phyloP scores from a whole-genome alignment of 139 green algal genomes.

The Edaphochlamys debaryana region DNA sequence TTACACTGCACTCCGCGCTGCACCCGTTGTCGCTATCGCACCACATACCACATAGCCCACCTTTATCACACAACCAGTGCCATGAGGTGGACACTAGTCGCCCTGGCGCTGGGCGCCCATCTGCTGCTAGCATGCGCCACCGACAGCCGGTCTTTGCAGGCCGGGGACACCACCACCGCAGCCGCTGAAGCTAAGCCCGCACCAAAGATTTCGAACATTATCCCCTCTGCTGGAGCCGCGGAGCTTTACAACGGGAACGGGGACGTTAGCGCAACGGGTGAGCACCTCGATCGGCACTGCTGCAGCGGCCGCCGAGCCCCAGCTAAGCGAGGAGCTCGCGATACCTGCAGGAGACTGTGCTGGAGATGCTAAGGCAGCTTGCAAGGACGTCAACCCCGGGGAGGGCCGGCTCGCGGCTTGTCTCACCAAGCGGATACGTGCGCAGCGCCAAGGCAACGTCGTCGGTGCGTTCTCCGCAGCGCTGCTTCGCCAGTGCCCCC shows the following conservation, averaged over 20 bases:
- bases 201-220: conserved; percentile 56
- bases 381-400: conserved; percentile 60
- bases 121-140: no score
- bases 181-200: no score
- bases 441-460: conserved; percentile 57
- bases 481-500: no score
- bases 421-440: conserved; percentile 55
- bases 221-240: conserved; percentile 51
- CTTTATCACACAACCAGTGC: background rate
- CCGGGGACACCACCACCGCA: no score
- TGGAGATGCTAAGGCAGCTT: conserved; percentile 54
- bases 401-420: conserved; percentile 56
- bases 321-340: background rate
- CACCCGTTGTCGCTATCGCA: no score
- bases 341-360: conserved; percentile 61
- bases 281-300: background rate
- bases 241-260: conserved; percentile 54
- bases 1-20: no score
- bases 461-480: conserved; percentile 42
- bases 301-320: no score
- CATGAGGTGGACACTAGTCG: background rate
- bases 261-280: conserved; percentile 49
- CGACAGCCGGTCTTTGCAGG: no score
- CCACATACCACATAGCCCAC: background rate
- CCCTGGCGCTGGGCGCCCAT: background rate